phyloP scores from a whole-genome alignment of 352 stramenopile species.

The Phytophthora cryptogea region DNA sequence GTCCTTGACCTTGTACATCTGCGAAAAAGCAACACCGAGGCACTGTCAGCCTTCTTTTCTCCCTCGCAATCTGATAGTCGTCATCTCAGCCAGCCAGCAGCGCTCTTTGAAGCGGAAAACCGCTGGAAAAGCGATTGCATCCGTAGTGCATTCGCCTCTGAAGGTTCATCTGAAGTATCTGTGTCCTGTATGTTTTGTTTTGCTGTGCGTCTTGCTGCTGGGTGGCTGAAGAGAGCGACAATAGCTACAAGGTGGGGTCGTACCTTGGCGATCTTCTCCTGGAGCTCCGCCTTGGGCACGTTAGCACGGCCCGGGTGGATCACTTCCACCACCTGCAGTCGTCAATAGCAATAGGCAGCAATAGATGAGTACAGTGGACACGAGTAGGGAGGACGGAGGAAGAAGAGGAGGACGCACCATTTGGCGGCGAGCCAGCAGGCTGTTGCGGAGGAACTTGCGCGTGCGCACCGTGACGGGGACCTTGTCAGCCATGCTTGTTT shows the following conservation, averaged over 20 bases:
- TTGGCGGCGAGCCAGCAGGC: constrained; percentile 96
- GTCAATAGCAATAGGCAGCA: neutral
- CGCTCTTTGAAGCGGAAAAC: neutral
- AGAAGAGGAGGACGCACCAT: constrained; percentile 80
- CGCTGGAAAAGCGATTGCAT: neutral
- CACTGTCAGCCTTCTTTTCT: constrained; percentile 17
- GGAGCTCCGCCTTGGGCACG: constrained; percentile 97
- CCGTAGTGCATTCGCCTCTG: constrained; percentile 7
- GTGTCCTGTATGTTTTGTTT: constrained; percentile 13
- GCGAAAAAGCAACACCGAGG: constrained; percentile 8
- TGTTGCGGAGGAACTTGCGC: constrained; percentile 99
- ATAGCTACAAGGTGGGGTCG: constrained; percentile 13
- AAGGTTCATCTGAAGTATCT: constrained; percentile 7
- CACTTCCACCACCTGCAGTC: constrained; percentile 95
- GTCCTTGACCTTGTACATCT: constrained; percentile 98
- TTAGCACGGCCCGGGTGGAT: constrained; percentile 97
- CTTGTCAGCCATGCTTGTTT: constrained; percentile 91
- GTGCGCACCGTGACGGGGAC: constrained; percentile 97
- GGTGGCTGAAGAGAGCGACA: neutral
- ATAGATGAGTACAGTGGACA: neutral
- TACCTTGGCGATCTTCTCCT: constrained; percentile 98
- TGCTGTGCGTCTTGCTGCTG: neutral
- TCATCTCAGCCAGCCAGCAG: constrained; percentile 14
- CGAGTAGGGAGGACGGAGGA: neutral
- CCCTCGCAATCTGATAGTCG: constrained; percentile 14